These are phyloP conservation scores for Lactarius sp. DNA, from an alignment of 768 basidiomycete species.

Conservation along the genomic window DNA sequence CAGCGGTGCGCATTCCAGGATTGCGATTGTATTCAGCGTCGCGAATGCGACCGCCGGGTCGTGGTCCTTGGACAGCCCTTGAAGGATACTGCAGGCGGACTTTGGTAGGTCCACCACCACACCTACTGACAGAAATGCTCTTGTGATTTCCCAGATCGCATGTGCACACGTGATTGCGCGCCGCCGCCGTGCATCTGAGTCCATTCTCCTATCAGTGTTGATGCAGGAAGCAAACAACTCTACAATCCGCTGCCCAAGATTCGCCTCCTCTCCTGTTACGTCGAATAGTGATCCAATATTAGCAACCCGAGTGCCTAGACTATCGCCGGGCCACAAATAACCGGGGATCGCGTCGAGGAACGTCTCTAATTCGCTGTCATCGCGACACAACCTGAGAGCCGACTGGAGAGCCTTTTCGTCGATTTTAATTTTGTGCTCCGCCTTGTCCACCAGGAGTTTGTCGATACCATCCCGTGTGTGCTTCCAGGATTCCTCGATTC, in stretches of 20 bases:
- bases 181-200: conserved; percentile 4
- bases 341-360: too few species aligned
- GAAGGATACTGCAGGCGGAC: background rate
- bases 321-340: too few species aligned
- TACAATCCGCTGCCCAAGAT: too few species aligned
- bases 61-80: background rate
- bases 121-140: background rate
- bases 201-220: too few species aligned
- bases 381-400: background rate
- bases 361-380: background rate
- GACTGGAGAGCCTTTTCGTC: background rate
- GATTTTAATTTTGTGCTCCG: background rate
- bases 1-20: conserved; percentile 1
- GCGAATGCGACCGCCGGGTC: conserved; percentile 6
- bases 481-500: background rate
- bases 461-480: background rate
- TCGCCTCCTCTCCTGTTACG: too few species aligned
- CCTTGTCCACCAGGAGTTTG: background rate
- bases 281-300: too few species aligned
- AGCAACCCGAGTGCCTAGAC: too few species aligned
- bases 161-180: conserved; percentile 15
- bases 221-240: too few species aligned
- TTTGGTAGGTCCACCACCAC: background rate
- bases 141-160: conserved; percentile 15
- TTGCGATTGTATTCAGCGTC: background rate